Conservation (phyloP, 164 flowering plant species). For the Nymphaea thermarum region DNA sequence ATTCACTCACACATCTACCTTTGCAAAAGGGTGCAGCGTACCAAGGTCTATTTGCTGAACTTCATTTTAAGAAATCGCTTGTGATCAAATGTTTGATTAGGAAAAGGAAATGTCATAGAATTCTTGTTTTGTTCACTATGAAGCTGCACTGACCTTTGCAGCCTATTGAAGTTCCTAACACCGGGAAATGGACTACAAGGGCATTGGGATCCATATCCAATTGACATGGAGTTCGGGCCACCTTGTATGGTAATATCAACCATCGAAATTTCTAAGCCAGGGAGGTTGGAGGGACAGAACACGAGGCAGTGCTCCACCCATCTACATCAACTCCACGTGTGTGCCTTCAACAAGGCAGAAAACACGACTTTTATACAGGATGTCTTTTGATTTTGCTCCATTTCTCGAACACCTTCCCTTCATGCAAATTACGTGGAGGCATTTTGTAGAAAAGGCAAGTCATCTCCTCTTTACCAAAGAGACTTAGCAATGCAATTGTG, state of each 20-base stretch:
- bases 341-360: conserved; percentile 68
- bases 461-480: background rate
- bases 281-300: conserved; percentile 77
- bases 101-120: too few species aligned
- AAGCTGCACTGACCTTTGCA: too few species aligned
- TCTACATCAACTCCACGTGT: conserved; percentile 91
- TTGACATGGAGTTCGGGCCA: conserved; percentile 88
- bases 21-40: too few species aligned
- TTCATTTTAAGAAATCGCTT: too few species aligned
- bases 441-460: conserved; percentile 91
- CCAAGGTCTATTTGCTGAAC: too few species aligned
- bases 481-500: too few species aligned
- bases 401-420: conserved; percentile 70
- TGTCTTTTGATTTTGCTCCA: conserved; percentile 97
- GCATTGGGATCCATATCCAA: too few species aligned
- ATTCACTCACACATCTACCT: too few species aligned
- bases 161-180: too few species aligned
- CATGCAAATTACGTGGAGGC: conserved; percentile 74
- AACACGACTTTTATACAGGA: conserved; percentile 79
- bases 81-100: too few species aligned
- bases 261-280: conserved; percentile 86
- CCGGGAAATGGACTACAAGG: too few species aligned
- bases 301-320: conserved; percentile 75
- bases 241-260: conserved; percentile 96
- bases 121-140: too few species aligned